Evolutionary conservation across 139 green algal genomes (phyloP).

Genomic region (Microglena sp.): DNA sequence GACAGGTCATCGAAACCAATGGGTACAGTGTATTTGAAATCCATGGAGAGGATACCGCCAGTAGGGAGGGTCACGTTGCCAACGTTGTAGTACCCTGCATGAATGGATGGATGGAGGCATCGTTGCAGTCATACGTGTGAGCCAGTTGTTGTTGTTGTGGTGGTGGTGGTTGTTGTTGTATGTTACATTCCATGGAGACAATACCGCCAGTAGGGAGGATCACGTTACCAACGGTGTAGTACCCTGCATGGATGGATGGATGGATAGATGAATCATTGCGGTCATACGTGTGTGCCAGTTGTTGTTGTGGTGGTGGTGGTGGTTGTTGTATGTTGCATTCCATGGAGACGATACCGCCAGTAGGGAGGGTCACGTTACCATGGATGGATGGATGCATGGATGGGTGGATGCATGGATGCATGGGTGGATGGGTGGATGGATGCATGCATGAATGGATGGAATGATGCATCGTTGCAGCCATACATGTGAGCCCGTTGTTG

Average conservation of each 20-base stretch:
- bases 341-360: constrained; percentile 20
- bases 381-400: background rate
- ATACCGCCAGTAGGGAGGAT: constrained; percentile 15
- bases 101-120: constrained; percentile 1
- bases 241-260: background rate
- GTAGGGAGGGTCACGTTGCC: constrained; percentile 16
- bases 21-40: constrained; percentile 21
- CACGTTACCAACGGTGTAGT: constrained; percentile 8
- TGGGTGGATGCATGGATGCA: no score
- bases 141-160: no score
- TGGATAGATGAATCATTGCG: no score
- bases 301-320: no score
- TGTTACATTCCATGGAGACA: constrained; percentile 23
- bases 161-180: no score
- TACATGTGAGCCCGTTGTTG: no score
- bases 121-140: no score
- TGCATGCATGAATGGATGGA: background rate
- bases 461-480: no score
- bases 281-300: no score
- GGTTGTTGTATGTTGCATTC: no score
- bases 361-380: constrained; percentile 15
- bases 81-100: background rate
- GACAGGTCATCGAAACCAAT: constrained; percentile 29
- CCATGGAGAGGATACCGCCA: constrained; percentile 22
- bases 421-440: background rate